phyloP scores from a whole-genome alignment of 108 stramenopile species.

The Skeletonema marinoi region DNA sequence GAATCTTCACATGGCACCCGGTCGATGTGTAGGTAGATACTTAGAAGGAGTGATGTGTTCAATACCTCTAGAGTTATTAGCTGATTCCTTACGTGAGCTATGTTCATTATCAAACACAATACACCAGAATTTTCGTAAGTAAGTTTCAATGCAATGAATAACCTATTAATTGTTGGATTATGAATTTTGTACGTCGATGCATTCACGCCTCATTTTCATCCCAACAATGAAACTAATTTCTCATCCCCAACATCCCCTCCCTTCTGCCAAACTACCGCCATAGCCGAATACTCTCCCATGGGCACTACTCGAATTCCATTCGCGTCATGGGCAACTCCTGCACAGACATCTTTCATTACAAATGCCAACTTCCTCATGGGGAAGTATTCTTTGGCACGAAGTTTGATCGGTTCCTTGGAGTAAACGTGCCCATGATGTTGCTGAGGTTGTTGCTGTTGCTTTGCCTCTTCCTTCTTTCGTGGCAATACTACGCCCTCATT shows the following conservation, averaged over 20 bases:
- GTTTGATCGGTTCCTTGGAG: slow-evolving; percentile 38
- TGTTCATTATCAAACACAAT: too few relatives aligned
- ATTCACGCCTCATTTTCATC: background rate
- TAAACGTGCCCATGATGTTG: slow-evolving; percentile 14
- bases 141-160: too few relatives aligned
- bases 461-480: slow-evolving; percentile 44
- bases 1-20: too few relatives aligned
- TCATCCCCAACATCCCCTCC: slow-evolving; percentile 8
- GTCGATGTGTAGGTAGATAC: too few relatives aligned
- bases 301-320: slow-evolving; percentile 41
- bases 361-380: slow-evolving; percentile 45
- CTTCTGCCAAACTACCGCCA: slow-evolving; percentile 26
- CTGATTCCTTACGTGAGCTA: too few relatives aligned
- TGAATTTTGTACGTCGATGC: background rate
- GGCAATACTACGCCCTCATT: slow-evolving; percentile 48
- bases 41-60: too few relatives aligned
- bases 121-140: too few relatives aligned
- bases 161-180: background rate
- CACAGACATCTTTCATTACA: slow-evolving; percentile 51
- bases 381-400: slow-evolving; percentile 56
- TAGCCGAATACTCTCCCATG: slow-evolving; percentile 21
- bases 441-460: slow-evolving; percentile 1
- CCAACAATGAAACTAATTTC: slow-evolving; percentile 1
- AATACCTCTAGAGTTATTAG: too few relatives aligned
- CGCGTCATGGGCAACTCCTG: slow-evolving; percentile 42